phyloP scores from a whole-genome alignment of 1,284 basidiomycete genomes.

The Tilletia walkeri region DNA sequence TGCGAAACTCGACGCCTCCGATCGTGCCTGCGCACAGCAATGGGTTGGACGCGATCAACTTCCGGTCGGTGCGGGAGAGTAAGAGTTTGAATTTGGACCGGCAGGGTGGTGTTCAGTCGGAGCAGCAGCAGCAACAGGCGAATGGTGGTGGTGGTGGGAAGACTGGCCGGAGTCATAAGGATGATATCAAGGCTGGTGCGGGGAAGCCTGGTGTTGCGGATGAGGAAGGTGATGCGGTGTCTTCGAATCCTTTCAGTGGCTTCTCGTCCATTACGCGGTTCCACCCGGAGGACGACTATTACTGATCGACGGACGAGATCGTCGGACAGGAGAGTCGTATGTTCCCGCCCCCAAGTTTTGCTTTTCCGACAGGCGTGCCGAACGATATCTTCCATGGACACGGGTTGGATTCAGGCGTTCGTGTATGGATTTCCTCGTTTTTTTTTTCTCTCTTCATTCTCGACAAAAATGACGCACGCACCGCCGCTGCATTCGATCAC shows the following conservation, averaged over 20 bases:
- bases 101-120: conserved; percentile 58
- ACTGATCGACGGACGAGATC: neutral
- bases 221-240: conserved; percentile 52
- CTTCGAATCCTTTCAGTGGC: conserved; percentile 47
- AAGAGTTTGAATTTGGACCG: conserved; percentile 81
- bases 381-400: too few species aligned
- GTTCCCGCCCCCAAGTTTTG: too few species aligned
- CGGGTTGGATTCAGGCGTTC: too few species aligned
- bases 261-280: conserved; percentile 44
- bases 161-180: conserved; percentile 42
- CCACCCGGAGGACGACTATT: conserved; percentile 38
- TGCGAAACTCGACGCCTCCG: conserved; percentile 89
- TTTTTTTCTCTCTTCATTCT: too few species aligned
- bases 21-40: conserved; percentile 80
- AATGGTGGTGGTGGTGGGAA: conserved; percentile 17
- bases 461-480: too few species aligned
- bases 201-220: conserved; percentile 47
- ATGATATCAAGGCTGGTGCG: conserved; percentile 57
- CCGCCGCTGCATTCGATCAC: too few species aligned
- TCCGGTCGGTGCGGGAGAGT: conserved; percentile 84
- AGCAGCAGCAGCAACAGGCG: neutral
- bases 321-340: too few species aligned
- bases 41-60: conserved; percentile 80
- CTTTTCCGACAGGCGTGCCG: too few species aligned
- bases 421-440: too few species aligned